phyloP scores from a whole-genome alignment of 441 rosid genomes.

The Syzygium malaccense region DNA sequence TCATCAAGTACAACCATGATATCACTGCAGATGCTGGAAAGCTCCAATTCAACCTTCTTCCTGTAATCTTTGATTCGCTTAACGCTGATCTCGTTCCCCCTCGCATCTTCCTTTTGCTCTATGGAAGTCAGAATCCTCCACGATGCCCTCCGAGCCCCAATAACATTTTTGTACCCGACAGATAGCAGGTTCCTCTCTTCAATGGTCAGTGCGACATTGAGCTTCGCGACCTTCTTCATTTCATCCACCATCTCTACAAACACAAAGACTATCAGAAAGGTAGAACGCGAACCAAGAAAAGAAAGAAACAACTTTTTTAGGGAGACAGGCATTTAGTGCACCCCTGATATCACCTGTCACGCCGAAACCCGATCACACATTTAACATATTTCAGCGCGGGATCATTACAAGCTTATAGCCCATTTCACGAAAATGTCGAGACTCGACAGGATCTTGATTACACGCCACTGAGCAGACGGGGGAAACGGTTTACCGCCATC shows the following conservation, averaged over 20 bases:
- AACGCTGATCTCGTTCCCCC: conserved; percentile 27
- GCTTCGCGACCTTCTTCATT: conserved; percentile 33
- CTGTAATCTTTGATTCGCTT: conserved; percentile 38
- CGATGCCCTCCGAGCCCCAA: conserved; percentile 36
- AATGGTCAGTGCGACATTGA: conserved; percentile 26
- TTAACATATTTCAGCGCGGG: neutral
- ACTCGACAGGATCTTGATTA: neutral
- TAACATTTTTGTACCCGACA: conserved; percentile 34
- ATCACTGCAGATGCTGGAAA: conserved; percentile 28
- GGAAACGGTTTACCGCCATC: neutral
- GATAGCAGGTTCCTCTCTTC: conserved; percentile 40
- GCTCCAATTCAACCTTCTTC: conserved; percentile 33
- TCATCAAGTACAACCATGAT: conserved; percentile 38
- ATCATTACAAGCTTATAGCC: neutral
- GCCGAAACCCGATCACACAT: neutral
- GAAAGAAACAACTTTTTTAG: neutral
- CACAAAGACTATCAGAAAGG: neutral
- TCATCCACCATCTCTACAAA: conserved; percentile 32
- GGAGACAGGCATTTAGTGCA: neutral
- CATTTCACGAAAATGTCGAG: neutral
- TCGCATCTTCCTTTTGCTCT: conserved; percentile 33
- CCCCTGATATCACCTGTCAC: neutral
- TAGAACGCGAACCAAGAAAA: neutral
- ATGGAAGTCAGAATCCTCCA: conserved; percentile 46
- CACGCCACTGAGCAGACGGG: neutral